Evolutionary conservation across 192 early-diverging fungal genomes (phyloP).

Genomic region (Gaertneriomyces semiglobifer): DNA sequence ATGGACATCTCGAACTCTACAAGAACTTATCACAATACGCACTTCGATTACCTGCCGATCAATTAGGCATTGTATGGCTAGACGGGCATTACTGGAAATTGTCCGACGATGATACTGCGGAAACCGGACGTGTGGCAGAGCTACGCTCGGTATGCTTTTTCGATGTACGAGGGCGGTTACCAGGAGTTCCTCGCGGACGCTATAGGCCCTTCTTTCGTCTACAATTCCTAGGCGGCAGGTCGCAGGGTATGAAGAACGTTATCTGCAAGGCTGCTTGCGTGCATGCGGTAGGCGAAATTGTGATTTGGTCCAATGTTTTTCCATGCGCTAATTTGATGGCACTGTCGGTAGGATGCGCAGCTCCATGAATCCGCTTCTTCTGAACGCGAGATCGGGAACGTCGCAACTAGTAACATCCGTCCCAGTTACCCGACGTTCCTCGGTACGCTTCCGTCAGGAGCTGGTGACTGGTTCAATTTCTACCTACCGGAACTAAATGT

Average conservation of each 20-base stretch:
- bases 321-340: background rate
- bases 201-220: constrained; percentile 25
- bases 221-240: background rate
- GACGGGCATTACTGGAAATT: constrained; percentile 9
- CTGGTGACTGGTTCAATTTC: constrained; percentile 12
- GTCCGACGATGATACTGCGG: background rate
- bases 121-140: constrained; percentile 6
- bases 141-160: constrained; percentile 20
- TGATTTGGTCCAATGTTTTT: background rate
- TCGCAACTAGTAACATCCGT: background rate
- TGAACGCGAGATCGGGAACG: background rate
- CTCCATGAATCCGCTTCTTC: background rate
- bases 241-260: background rate
- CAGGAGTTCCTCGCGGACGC: constrained; percentile 22
- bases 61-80: constrained; percentile 18
- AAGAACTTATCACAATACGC: background rate
- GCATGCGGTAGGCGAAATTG: background rate
- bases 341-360: background rate
- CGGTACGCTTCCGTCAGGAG: background rate
- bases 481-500: constrained; percentile 13
- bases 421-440: background rate
- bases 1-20: background rate
- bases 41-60: background rate
- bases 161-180: constrained; percentile 12
- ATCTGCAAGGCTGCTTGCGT: background rate